These are phyloP conservation scores for Sarcocystis neurona DNA, from an alignment of 169 alveolate genomes.

Conservation along the genomic window DNA sequence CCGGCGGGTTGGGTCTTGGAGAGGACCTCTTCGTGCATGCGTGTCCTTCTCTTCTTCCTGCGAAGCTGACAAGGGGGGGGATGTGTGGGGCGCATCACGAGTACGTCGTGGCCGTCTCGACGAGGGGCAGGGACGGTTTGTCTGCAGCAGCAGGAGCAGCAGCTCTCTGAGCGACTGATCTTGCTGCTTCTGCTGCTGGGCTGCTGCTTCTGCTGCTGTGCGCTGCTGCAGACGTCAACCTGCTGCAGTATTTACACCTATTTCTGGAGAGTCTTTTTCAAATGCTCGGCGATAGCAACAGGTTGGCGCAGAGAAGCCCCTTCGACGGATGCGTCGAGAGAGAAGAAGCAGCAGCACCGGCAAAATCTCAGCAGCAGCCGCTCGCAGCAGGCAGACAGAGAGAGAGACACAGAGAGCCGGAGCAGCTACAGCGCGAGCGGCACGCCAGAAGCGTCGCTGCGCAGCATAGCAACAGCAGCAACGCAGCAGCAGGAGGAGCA, in stretches of 20 bases:
- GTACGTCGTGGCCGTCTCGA: too few species aligned
- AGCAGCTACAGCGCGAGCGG: too few species aligned
- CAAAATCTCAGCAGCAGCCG: not conserved
- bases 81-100: too few species aligned
- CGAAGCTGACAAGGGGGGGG: too few species aligned
- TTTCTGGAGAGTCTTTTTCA: slow-evolving; percentile 64
- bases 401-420: too few species aligned
- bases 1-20: too few species aligned
- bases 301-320: slow-evolving; percentile 11
- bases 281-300: slow-evolving; percentile 58
- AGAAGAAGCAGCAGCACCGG: not conserved
- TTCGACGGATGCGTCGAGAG: not conserved
- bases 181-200: not conserved
- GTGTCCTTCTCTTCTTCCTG: too few species aligned
- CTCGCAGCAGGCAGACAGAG: slow-evolving; percentile 23
- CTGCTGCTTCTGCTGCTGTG: slow-evolving; percentile 21
- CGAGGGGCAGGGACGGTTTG: too few species aligned
- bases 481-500: slow-evolving; percentile 9
- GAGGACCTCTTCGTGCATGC: too few species aligned
- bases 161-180: not conserved
- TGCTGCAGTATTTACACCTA: slow-evolving; percentile 62
- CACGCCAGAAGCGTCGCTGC: too few species aligned
- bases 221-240: slow-evolving; percentile 26
- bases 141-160: too few species aligned
- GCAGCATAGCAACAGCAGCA: slow-evolving; percentile 7